Evolutionary conservation across 129 eudicot species (phyloP).

Genomic region (Escallonia herrerae): DNA sequence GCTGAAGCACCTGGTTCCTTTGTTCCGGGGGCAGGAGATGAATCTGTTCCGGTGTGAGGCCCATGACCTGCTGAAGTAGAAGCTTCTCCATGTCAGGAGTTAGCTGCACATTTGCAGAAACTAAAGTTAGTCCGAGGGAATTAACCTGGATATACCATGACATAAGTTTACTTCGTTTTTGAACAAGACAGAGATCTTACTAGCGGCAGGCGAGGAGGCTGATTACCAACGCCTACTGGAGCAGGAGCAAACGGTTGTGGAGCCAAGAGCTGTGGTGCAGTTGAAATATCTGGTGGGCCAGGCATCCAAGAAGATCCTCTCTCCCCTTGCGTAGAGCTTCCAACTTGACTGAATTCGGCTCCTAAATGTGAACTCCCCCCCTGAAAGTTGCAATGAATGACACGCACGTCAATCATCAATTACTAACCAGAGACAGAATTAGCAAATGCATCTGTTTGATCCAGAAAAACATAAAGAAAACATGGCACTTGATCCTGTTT

Average conservation of each 20-base stretch:
- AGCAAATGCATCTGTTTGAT: not conserved
- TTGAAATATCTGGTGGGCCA: conserved; percentile 33
- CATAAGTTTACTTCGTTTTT: too few relatives aligned
- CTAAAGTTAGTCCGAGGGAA: not conserved
- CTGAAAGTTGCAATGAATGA: conserved; percentile 18
- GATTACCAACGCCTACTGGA: conserved; percentile 49
- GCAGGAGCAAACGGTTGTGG: conserved; percentile 40
- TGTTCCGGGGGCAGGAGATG: conserved; percentile 74
- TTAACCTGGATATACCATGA: too few relatives aligned
- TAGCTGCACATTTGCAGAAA: conserved; percentile 35
- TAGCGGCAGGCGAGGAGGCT: conserved; percentile 51
- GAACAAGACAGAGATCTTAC: conserved; percentile 32
- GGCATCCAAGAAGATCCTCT: conserved; percentile 69
- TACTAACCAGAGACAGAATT: not conserved
- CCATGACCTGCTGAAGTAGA: conserved; percentile 81
- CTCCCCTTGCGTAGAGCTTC: conserved; percentile 49
- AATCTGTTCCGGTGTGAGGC: conserved; percentile 81
- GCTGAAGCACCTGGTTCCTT: conserved; percentile 80
- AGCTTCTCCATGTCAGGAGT: conserved; percentile 70
- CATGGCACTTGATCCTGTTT: not conserved
- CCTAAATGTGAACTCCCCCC: conserved; percentile 62
- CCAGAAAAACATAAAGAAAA: too few relatives aligned
- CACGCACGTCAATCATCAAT: too few relatives aligned
- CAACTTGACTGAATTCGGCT: conserved; percentile 62
- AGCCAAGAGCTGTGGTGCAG: conserved; percentile 42